Conservation (phyloP, 139 green algal species). For the Trebouxia sp. region DNA sequence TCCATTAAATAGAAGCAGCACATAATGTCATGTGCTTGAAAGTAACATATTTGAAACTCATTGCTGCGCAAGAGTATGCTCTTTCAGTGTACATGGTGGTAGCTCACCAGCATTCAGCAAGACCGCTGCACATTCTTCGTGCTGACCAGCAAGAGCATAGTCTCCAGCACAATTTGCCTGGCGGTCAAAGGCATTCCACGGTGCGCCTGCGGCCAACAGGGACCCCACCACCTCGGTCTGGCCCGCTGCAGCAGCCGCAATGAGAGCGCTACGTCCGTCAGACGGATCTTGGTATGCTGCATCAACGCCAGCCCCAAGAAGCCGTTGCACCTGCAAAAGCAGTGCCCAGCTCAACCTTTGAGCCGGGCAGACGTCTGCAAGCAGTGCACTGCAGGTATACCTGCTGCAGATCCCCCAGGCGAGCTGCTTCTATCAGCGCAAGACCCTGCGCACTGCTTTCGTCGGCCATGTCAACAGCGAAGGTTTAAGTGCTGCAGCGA, state of each 20-base stretch:
- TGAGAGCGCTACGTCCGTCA: conserved; percentile 48
- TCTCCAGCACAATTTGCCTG: conserved; percentile 70
- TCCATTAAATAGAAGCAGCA: background rate
- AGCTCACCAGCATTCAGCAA: conserved; percentile 59
- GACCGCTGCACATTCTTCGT: conserved; percentile 53
- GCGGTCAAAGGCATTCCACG: conserved; percentile 76
- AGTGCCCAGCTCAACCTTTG: too few relatives aligned
- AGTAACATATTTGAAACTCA: background rate
- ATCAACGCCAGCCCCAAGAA: conserved; percentile 20
- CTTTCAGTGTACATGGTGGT: background rate
- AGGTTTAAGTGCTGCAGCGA: too few relatives aligned
- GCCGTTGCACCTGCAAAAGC: conserved; percentile 7
- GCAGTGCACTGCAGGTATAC: too few relatives aligned
- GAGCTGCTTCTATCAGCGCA: background rate
- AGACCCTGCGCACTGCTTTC: background rate
- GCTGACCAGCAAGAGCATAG: conserved; percentile 52
- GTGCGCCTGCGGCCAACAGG: conserved; percentile 64
- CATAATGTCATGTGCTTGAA: background rate
- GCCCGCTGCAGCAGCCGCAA: conserved; percentile 54
- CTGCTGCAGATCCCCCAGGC: background rate
- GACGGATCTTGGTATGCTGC: conserved; percentile 34
- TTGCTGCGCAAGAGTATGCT: background rate
- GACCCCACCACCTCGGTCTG: conserved; percentile 44
- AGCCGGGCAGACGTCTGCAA: too few relatives aligned
- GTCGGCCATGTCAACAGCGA: too few relatives aligned